Evolutionary conservation across 2,329 filamentous ascomycete genomes (phyloP), one percentile per base, ranked within the genome.

Genomic region (Fusarium tupiense): DNA sequence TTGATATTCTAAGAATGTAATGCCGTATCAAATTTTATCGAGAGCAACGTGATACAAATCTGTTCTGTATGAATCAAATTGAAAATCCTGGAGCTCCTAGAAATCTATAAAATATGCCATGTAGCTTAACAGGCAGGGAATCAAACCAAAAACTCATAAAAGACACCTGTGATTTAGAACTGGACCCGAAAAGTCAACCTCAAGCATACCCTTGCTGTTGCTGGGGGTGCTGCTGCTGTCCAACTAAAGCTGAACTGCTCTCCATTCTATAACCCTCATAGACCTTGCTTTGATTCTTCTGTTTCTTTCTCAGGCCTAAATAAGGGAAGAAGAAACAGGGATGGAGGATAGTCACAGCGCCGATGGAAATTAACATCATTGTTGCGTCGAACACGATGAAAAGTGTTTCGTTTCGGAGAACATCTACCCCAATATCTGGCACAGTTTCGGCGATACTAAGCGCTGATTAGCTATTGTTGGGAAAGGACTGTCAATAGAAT

Each of bases 271-370:
- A 64, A n/a, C 54, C 33, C 31, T 69, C 64, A 12, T 70, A 69
- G 10, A 41, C 31, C 40, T 69, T 69, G 2, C 52, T 61, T 37
- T 69, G 66, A n/a, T 41, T 69, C 44, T 70, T 69, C 46, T 70
- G 50, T 4, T 17, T 70, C 26, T 69, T 69, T 11, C 38, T 65
- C 0, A 69, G 26, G 5, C 71, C 71, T 3, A 75, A 10, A 49
- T 70, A 74, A 5, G 73, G 73, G 29, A 76, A 76, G 29, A 62
- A 76, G 14, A 49, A 31, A 20, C 53, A 61, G 6, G 74, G 74
- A 38, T 76, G 74, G 5, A 76, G 49, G 4, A 69, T 31, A 2
- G 71, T 74, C 8, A 76, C 60, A 1, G 24, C 47, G 4, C 54
- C 64, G 4, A 72, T 74, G 6, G 74, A 71, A 3, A 76, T 24